phyloP scores from a whole-genome alignment of 2,329 filamentous ascomycete genomes.

The Incumbomyces delicatus region DNA sequence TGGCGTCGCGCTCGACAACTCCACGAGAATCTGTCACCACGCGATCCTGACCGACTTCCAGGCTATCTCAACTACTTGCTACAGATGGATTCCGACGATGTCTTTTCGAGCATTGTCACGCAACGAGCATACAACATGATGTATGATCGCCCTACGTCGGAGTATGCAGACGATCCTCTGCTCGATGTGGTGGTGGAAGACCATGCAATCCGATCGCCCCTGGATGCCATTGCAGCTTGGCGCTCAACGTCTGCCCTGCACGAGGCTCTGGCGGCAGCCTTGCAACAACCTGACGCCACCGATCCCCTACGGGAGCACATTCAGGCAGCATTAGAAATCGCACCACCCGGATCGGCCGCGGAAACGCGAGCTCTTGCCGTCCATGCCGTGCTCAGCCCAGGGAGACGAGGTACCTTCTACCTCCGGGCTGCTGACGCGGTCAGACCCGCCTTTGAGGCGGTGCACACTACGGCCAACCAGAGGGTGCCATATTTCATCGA shows the following conservation, averaged over 20 bases:
- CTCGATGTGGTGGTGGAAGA: constrained; percentile 82
- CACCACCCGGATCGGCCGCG: constrained; percentile 68
- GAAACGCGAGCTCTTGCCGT: constrained; percentile 49
- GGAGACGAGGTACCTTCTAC: constrained; percentile 27
- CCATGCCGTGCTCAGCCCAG: constrained; percentile 48
- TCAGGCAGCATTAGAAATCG: constrained; percentile 58
- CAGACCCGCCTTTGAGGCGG: constrained; percentile 26
- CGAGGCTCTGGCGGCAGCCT: constrained; percentile 53
- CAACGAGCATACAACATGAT: constrained; percentile 83
- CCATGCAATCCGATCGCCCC: constrained; percentile 69
- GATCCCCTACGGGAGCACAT: constrained; percentile 46
- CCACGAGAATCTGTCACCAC: constrained; percentile 40
- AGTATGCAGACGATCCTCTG: constrained; percentile 55
- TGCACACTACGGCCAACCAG: constrained; percentile 4
- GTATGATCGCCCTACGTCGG: constrained; percentile 69
- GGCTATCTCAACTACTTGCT: constrained; percentile 67
- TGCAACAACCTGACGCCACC: constrained; percentile 39
- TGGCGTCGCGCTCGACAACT: constrained; percentile 74
- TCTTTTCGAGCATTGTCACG: constrained; percentile 66
- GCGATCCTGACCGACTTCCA: constrained; percentile 58
- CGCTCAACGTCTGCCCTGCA: constrained; percentile 69
- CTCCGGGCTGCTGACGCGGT: constrained; percentile 39
- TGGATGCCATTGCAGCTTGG: constrained; percentile 88
- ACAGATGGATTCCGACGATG: constrained; percentile 69
- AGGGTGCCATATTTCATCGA: constrained; percentile 39